These are phyloP conservation scores for Ophiocordyceps camponoti-leonardi DNA, from an alignment of 2,329 filamentous ascomycete genomes.

Conservation along the genomic window DNA sequence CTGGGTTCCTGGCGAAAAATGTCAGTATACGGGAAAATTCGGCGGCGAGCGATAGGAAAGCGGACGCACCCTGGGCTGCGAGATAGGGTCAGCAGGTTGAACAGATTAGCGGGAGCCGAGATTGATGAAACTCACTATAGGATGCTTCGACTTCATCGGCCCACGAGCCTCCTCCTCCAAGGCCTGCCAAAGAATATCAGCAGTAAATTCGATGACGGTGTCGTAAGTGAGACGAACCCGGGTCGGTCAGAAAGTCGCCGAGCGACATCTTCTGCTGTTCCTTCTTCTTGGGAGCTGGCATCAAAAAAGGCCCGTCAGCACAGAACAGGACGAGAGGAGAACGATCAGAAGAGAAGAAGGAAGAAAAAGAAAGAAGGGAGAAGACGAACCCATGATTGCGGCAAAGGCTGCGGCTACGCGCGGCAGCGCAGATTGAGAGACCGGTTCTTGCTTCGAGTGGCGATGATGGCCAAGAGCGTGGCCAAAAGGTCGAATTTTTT, in stretches of 20 bases:
- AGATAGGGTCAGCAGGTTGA: slow-evolving; percentile 12
- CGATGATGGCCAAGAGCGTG: slow-evolving; percentile 22
- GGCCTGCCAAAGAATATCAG: slow-evolving; percentile 15
- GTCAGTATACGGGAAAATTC: slow-evolving; percentile 7
- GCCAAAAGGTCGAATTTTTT: slow-evolving; percentile 25
- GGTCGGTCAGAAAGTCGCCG: slow-evolving; percentile 84
- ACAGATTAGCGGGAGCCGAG: slow-evolving; percentile 1
- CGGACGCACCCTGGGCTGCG: neutral
- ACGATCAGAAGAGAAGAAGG: no score
- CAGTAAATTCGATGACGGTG: slow-evolving; percentile 4
- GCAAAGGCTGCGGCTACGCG: slow-evolving; percentile 10
- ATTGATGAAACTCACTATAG: slow-evolving; percentile 40
- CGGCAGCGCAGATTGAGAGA: neutral
- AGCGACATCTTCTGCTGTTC: slow-evolving; percentile 95
- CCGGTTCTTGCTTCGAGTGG: slow-evolving; percentile 1
- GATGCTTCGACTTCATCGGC: slow-evolving; percentile 97
- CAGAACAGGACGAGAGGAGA: neutral
- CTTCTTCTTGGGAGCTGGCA: slow-evolving; percentile 76
- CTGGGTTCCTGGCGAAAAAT: slow-evolving; percentile 27
- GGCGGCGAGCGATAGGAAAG: neutral
- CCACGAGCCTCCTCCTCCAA: slow-evolving; percentile 61
- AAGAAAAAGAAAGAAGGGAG: slow-evolving; percentile 3
- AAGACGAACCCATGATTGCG: slow-evolving; percentile 44
- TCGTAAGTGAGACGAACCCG: slow-evolving; percentile 45
- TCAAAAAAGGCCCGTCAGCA: neutral